Evolutionary conservation across 352 stramenopile genomes (phyloP).

Genomic region (Pythium rhizo-oryzae): DNA sequence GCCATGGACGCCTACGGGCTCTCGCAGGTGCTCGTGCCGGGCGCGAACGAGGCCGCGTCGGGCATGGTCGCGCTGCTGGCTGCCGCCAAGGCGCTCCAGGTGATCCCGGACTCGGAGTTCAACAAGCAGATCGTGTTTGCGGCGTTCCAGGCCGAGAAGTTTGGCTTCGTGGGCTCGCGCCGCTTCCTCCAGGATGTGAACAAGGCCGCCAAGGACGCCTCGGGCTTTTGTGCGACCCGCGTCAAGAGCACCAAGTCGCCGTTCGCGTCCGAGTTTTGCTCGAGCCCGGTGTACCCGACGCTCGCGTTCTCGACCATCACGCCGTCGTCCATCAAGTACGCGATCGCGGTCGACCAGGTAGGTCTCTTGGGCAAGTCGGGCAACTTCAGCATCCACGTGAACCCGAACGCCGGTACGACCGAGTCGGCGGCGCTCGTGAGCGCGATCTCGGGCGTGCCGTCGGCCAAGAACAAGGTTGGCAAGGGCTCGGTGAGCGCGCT

Average conservation of each 20-base stretch:
- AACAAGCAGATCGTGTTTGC: slow-evolving; percentile 83
- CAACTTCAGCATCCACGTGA: slow-evolving; percentile 75
- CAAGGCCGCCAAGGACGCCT: slow-evolving; percentile 48
- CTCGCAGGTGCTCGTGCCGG: slow-evolving; percentile 71
- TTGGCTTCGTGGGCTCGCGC: slow-evolving; percentile 81
- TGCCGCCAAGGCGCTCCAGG: slow-evolving; percentile 67
- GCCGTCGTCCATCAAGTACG: slow-evolving; percentile 61
- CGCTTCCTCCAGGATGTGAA: slow-evolving; percentile 73
- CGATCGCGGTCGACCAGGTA: slow-evolving; percentile 82
- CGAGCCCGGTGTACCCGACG: slow-evolving; percentile 64
- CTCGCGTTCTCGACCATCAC: slow-evolving; percentile 63
- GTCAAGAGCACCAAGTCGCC: slow-evolving; percentile 56
- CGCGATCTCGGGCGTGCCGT: slow-evolving; percentile 53
- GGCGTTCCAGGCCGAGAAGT: slow-evolving; percentile 80
- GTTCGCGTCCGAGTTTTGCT: slow-evolving; percentile 66
- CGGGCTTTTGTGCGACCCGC: slow-evolving; percentile 47
- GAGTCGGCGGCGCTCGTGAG: slow-evolving; percentile 45
- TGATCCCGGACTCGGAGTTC: slow-evolving; percentile 61
- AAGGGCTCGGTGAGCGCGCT: slow-evolving; percentile 45
- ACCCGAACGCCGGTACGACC: slow-evolving; percentile 49
- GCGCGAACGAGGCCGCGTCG: slow-evolving; percentile 74
- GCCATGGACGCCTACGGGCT: slow-evolving; percentile 76
- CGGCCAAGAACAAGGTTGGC: slow-evolving; percentile 38
- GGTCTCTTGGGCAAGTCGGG: slow-evolving; percentile 49
- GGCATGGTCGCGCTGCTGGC: slow-evolving; percentile 77